phyloP scores from a whole-genome alignment of 169 alveolate species.

The Eimeria acervulina region DNA sequence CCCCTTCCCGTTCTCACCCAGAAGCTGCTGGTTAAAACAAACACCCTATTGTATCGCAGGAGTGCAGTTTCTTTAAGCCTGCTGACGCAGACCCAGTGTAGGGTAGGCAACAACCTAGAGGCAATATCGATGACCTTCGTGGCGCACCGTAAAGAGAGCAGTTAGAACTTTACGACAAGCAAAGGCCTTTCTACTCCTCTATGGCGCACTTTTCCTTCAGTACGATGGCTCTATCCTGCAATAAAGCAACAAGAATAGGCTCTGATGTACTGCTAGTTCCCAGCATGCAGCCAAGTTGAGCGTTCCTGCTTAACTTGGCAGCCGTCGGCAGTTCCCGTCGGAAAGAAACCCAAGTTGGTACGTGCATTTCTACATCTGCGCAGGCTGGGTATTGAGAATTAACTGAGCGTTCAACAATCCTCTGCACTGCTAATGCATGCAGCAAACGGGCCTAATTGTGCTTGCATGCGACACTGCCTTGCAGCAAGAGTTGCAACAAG shows the following conservation, averaged over 20 bases:
- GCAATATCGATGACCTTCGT: not conserved
- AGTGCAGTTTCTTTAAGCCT: not conserved
- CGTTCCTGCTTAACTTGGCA: not conserved
- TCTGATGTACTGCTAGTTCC: not conserved
- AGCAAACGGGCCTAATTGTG: not conserved
- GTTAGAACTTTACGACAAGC: not conserved
- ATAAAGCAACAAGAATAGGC: not conserved
- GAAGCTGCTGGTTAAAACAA: not conserved
- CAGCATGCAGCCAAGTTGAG: not conserved
- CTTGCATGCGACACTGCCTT: not conserved
- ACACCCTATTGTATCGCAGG: not conserved
- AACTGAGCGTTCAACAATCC: not conserved
- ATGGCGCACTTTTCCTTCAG: not conserved
- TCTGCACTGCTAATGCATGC: not conserved
- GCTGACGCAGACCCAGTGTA: not conserved
- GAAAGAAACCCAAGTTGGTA: too few species aligned
- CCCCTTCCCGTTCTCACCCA: not conserved
- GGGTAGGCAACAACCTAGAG: not conserved
- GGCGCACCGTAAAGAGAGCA: not conserved
- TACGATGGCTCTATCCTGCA: not conserved
- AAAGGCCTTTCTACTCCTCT: not conserved
- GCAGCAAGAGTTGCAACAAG: not conserved
- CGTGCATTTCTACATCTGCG: not conserved
- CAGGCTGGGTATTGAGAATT: not conserved
- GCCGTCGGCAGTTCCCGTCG: not conserved